Evolutionary conservation across 1,284 basidiomycete species (phyloP).

Genomic region (Phenoliferia sp.): DNA sequence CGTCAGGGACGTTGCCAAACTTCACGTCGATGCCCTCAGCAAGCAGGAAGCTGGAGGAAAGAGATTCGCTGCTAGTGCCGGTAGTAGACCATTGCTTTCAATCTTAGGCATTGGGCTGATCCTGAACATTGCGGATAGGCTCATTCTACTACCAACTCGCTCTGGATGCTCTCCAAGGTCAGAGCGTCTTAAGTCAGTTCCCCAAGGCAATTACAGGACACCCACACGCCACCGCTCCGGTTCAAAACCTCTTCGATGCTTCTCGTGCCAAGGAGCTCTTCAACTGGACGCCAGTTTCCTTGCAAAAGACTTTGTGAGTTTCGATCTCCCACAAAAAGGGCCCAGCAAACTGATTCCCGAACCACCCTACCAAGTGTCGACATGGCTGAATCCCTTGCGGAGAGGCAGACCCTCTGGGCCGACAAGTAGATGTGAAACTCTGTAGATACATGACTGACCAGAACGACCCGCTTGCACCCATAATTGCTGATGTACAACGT

Average conservation of each 20-base stretch:
- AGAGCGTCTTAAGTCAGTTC: constrained; percentile 18
- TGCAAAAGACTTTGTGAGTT: constrained; percentile 27
- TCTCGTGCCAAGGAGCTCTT: constrained; percentile 17
- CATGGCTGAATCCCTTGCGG: background rate
- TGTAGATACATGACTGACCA: no score
- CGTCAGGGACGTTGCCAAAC: constrained; percentile 43
- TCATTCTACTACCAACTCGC: constrained; percentile 28
- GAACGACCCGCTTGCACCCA: no score
- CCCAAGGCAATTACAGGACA: constrained; percentile 21
- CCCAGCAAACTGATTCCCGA: background rate
- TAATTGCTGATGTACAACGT: no score
- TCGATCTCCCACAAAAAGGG: background rate
- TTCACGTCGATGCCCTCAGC: constrained; percentile 41
- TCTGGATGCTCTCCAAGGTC: constrained; percentile 22
- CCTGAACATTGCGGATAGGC: background rate
- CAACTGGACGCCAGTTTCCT: constrained; percentile 19
- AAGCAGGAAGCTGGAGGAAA: constrained; percentile 39
- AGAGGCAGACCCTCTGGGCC: background rate
- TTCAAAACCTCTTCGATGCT: constrained; percentile 29
- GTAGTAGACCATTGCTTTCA: background rate
- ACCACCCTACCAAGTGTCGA: background rate
- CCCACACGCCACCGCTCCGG: constrained; percentile 10
- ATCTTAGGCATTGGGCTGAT: background rate
- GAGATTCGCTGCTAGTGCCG: constrained; percentile 36
- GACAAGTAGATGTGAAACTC: background rate